Base-by-base conservation (phyloP, 2,329 filamentous ascomycete species). In the Fusarium verrucosum region DNA sequence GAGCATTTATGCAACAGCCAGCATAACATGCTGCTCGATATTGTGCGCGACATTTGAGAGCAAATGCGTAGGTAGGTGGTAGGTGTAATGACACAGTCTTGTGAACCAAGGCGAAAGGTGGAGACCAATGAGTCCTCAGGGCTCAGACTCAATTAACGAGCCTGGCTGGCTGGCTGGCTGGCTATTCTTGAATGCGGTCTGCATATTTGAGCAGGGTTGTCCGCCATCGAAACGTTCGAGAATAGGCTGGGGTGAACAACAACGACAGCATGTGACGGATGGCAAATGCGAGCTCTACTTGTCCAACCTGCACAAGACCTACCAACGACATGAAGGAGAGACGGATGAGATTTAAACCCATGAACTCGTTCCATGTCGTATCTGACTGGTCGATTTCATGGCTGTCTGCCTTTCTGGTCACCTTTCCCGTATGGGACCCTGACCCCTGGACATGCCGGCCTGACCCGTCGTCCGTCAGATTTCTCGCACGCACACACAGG, bases 211-310 rank as follows among this genome's bases (percentile, higher is more conserved):
- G 32, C 58, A 42, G 49, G 58, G 54, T 54, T 30, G 32, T 32
- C 43, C 50, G 17, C 42, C 42, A 52, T 63, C 32, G 36, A 66
- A 66, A 26, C 32, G 36, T 66, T 67, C 64, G 59, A 66, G 64
- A 67, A 67, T 32, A 64, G 62, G 40, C 53, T 59, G 53, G 45
- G 36, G 43, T 42, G 46, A 50, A 45, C 36, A 46, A 25, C 40
- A 46, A 22, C 43, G 46, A 36, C 50, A 40, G 52, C 53, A 65
- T 56, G 54, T 57, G 62, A 62, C 43, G 59, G 43, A 26, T 41
- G 25, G 17, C 22, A 32, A 47, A 59, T 51, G 63, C 59, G 52
- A 58, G 53, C 43, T 62, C 32, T 41, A 40, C 61, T 32, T 56
- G 26, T 46, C 25, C 43, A 47, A 43, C 25, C 57, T 53, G 59